Evolutionary conservation across 768 basidiomycete species (phyloP).

Genomic region (Termitomyces sp.): DNA sequence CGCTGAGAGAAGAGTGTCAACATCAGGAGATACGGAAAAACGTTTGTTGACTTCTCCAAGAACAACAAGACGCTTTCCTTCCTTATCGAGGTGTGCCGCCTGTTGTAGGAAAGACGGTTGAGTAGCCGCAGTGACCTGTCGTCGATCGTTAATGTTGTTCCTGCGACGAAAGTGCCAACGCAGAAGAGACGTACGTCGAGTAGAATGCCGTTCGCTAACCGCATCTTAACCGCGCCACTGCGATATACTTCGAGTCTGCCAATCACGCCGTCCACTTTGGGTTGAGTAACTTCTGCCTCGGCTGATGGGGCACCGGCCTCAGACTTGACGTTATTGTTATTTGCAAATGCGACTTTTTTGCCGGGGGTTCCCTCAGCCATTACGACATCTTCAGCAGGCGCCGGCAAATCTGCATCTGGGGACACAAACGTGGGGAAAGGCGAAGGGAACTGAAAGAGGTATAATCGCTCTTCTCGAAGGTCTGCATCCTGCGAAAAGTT

Average conservation of each 20-base stretch:
- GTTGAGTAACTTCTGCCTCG: constrained; percentile 17
- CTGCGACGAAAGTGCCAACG: not conserved
- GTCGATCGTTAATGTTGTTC: not conserved
- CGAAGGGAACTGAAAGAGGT: constrained; percentile 86
- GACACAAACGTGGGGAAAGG: constrained; percentile 76
- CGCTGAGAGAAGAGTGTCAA: constrained; percentile 65
- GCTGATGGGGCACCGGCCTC: constrained; percentile 26
- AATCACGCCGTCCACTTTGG: constrained; percentile 65
- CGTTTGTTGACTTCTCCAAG: constrained; percentile 86
- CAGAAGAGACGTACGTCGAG: constrained; percentile 58
- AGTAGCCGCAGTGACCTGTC: constrained; percentile 74
- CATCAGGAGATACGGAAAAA: constrained; percentile 80
- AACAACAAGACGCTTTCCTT: constrained; percentile 55
- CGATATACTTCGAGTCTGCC: constrained; percentile 83
- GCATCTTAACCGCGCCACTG: constrained; percentile 84
- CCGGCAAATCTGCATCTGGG: constrained; percentile 23
- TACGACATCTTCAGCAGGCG: constrained; percentile 24
- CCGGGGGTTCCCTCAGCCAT: constrained; percentile 22
- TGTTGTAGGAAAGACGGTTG: constrained; percentile 88
- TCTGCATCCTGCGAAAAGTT: constrained; percentile 30
- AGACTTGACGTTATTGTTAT: constrained; percentile 53
- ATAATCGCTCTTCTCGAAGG: constrained; percentile 61
- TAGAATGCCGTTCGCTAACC: constrained; percentile 73
- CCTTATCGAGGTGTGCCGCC: constrained; percentile 65
- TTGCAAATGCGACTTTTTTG: constrained; percentile 63